Evolutionary conservation across 1,139 yeast genomes (phyloP).

Genomic region (Taphrina sp.): DNA sequence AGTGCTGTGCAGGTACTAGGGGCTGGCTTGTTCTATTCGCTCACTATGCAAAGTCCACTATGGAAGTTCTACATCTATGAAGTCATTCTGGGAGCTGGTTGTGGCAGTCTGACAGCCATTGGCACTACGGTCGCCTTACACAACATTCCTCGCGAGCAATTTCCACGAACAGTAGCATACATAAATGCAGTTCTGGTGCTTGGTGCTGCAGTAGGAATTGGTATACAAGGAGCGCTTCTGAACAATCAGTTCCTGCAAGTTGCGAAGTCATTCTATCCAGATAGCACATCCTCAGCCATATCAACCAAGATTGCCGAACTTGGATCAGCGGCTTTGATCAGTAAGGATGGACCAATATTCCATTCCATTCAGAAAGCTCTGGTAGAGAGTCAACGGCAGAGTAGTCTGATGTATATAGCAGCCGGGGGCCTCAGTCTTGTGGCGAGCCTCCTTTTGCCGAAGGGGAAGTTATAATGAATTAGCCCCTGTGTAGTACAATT

Average conservation of each 20-base stretch:
- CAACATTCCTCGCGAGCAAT: neutral
- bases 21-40: slow-evolving; percentile 1
- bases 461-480: no score
- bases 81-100: neutral
- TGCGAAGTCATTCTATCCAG: slow-evolving; percentile 3
- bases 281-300: neutral
- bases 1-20: slow-evolving; percentile 11
- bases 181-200: slow-evolving; percentile 1
- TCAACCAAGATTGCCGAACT: slow-evolving; percentile 2
- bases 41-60: neutral
- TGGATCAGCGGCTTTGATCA: neutral
- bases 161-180: neutral
- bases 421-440: slow-evolving; percentile 4
- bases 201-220: slow-evolving; percentile 3
- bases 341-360: neutral
- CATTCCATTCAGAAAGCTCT: slow-evolving; percentile 1
- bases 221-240: neutral
- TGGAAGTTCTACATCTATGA: neutral
- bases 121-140: slow-evolving; percentile 1
- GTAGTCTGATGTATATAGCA: slow-evolving; percentile 1
- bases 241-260: slow-evolving; percentile 1
- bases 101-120: slow-evolving; percentile 4
- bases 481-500: no score
- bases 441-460: no score
- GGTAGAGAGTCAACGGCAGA: slow-evolving; percentile 2